Percentiles rank a stretch among this genome's conserved stretches.
Conservation (phyloP, 805 yeast species). For the Brettanomyces custersianus region DNA sequence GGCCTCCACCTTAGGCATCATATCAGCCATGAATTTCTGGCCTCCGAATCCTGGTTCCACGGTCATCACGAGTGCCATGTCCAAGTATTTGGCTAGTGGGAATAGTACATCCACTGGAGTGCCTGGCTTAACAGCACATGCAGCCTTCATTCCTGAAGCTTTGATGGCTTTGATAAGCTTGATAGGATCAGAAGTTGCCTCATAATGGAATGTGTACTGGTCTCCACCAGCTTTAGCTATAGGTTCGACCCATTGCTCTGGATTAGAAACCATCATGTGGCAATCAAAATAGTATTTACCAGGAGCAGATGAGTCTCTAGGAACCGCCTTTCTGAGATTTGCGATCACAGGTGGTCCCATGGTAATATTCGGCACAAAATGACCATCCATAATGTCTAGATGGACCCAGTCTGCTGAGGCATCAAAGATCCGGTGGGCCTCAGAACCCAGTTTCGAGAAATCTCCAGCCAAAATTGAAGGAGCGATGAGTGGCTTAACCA, state of each 20-base stretch:
- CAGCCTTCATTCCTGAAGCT: conserved; percentile 79
- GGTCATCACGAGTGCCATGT: conserved; percentile 96
- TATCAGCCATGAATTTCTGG: conserved; percentile 86
- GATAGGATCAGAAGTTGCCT: conserved; percentile 74
- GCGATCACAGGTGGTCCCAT: conserved; percentile 87
- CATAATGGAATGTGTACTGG: conserved; percentile 93
- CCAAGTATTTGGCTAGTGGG: conserved; percentile 68
- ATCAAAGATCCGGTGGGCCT: conserved; percentile 71
- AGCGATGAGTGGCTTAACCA: conserved; percentile 82
- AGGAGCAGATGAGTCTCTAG: conserved; percentile 31
- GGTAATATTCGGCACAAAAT: conserved; percentile 94
- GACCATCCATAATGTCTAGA: conserved; percentile 98
- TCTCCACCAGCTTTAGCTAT: conserved; percentile 93
- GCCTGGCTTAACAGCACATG: conserved; percentile 89
- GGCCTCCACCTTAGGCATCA: conserved; percentile 91
- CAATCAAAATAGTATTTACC: conserved; percentile 63
- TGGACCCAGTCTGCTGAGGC: conserved; percentile 95
- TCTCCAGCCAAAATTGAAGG: conserved; percentile 93
- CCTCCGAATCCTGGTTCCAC: conserved; percentile 99
- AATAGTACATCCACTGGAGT: conserved; percentile 78
- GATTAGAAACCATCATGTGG: conserved; percentile 95
- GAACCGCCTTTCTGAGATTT: conserved; percentile 68
- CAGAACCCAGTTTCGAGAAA: conserved; percentile 81
- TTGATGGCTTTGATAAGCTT: conserved; percentile 70
- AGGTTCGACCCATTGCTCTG: conserved; percentile 89